Conservation (phyloP, 2,329 filamentous ascomycete genomes). For the Penicillium sp. region DNA sequence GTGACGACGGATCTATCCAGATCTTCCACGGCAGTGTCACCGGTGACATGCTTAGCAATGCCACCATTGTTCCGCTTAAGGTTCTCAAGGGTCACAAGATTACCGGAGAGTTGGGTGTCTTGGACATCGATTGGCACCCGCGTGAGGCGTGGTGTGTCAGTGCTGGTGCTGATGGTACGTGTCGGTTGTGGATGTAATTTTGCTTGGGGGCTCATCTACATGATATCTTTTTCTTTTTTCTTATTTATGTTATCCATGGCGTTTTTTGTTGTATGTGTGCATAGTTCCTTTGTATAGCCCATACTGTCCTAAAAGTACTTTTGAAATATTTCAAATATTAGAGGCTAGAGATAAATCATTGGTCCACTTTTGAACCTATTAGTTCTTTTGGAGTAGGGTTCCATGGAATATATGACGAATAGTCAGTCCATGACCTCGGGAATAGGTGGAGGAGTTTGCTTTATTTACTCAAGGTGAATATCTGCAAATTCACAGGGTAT, state of each 20-base stretch:
- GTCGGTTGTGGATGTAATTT: constrained; percentile 76
- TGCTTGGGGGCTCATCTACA: constrained; percentile 17
- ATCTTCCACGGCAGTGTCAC: constrained; percentile 97
- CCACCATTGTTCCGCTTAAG: constrained; percentile 93
- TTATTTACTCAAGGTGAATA: not conserved
- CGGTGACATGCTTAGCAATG: constrained; percentile 91
- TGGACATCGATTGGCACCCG: constrained; percentile 96
- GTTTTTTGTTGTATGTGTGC: constrained; percentile 30
- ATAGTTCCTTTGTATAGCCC: constrained; percentile 7
- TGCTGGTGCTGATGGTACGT: constrained; percentile 90
- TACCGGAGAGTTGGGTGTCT: constrained; percentile 78
- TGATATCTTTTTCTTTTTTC: constrained; percentile 23
- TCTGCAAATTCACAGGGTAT: constrained; percentile 1
- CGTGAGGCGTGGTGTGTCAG: constrained; percentile 91
- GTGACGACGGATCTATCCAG: constrained; percentile 90
- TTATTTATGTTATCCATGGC: constrained; percentile 26
- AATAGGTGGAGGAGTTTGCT: not conserved
- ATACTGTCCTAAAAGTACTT: constrained; percentile 3
- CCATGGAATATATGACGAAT: not conserved
- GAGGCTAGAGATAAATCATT: not conserved
- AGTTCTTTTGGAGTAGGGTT: not conserved
- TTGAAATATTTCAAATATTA: not conserved
- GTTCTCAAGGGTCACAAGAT: constrained; percentile 88
- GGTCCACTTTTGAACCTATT: not conserved
- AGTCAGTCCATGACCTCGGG: not conserved